These are phyloP conservation scores for Penicillium sp. DNA, from an alignment of 2,329 filamentous ascomycete genomes.

Conservation along the genomic window DNA sequence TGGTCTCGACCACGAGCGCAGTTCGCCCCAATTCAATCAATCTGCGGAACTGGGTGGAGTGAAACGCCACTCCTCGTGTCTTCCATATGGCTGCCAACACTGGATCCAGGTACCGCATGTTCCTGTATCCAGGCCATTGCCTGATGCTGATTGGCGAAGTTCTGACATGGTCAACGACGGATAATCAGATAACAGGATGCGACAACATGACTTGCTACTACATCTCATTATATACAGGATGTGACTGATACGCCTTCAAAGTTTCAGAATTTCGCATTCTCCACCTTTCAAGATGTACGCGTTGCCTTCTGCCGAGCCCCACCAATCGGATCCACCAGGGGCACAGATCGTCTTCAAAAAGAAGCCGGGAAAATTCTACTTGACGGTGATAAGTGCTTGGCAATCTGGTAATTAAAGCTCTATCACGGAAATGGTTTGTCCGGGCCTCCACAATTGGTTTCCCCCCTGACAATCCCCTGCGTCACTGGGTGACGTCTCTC, in stretches of 20 bases:
- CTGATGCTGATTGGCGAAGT: background rate
- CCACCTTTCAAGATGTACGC: constrained; percentile 18
- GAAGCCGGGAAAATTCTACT: constrained; percentile 10
- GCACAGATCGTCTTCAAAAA: constrained; percentile 20
- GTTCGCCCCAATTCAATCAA: constrained; percentile 11
- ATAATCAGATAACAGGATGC: background rate
- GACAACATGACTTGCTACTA: no score
- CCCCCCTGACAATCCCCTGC: constrained; percentile 28
- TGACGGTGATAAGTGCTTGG: constrained; percentile 8
- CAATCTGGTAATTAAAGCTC: constrained; percentile 2
- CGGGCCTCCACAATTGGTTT: constrained; percentile 2
- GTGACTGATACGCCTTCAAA: background rate
- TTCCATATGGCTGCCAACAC: background rate
- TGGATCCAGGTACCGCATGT: constrained; percentile 1
- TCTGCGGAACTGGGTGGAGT: constrained; percentile 10
- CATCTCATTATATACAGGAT: background rate
- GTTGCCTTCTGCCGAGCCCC: constrained; percentile 15
- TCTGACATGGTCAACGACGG: background rate
- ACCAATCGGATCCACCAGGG: constrained; percentile 18
- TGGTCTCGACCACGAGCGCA: constrained; percentile 15
- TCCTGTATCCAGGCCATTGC: background rate
- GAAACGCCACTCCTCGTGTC: background rate
- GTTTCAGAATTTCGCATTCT: constrained; percentile 14
- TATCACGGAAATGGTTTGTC: background rate
- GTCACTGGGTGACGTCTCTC: constrained; percentile 27